Evolutionary conservation across 192 early-diverging fungal species (phyloP).

Genomic region (Backusella psychrophila): DNA sequence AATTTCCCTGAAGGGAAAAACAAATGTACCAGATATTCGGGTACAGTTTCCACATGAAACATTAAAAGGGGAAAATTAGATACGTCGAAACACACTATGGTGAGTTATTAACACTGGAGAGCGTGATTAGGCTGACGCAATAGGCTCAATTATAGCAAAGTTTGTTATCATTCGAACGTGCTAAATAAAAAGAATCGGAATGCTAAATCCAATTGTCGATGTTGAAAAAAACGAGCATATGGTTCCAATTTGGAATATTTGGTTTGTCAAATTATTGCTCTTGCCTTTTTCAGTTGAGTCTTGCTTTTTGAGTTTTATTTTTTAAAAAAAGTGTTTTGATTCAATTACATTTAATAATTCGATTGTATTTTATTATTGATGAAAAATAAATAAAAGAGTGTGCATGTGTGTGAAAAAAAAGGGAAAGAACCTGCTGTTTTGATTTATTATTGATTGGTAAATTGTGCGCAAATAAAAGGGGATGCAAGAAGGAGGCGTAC

Average conservation of each 20-base stretch:
- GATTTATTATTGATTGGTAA: neutral
- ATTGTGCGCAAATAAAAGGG: neutral
- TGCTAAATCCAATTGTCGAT: neutral
- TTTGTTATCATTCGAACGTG: neutral
- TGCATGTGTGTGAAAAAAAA: neutral
- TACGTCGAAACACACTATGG: conserved; percentile 37
- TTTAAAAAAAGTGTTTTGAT: neutral
- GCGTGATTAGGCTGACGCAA: neutral
- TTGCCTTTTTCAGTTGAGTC: neutral
- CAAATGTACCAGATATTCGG: conserved; percentile 89
- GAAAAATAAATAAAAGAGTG: too few relatives aligned
- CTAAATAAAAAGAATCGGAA: neutral
- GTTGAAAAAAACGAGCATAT: neutral
- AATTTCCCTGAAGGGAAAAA: conserved; percentile 80
- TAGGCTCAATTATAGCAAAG: neutral
- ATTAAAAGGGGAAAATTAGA: conserved; percentile 67
- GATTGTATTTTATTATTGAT: too few relatives aligned
- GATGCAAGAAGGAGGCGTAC: neutral
- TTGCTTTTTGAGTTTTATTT: neutral
- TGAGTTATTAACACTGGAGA: neutral
- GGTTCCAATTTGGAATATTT: neutral
- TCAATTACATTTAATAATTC: too few relatives aligned
- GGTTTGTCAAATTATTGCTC: neutral
- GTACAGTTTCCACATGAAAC: conserved; percentile 81
- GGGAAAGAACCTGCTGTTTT: neutral